Base-by-base conservation (phyloP, 371 early-diverging fungal genomes). In the Mucor circinelloides region DNA sequence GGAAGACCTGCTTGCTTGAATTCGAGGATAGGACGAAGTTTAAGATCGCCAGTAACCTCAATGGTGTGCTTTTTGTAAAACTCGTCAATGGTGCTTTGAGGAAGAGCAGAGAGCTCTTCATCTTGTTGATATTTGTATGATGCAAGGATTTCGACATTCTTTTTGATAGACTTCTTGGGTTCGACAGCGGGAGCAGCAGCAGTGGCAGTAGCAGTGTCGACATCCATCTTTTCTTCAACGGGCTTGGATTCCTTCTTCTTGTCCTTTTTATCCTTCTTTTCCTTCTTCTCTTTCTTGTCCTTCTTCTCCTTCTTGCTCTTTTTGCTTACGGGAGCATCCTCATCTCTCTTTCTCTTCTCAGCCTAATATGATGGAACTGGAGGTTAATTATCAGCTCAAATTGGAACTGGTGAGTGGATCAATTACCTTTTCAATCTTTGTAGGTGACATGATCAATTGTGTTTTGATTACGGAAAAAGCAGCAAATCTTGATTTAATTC, bases 1-100 rank as follows among this genome's bases (percentile, higher is more conserved):
- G 91, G 89, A 68, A 96, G 89, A 28, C 87, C 83, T 21, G 94
- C 88, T 60, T 94, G 87, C 32, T 70, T 67, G 66, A 97, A 96
- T 62, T 91, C 85, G 57, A 93, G 76, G 63, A 90, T 91, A 36
- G 96, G 97, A 57, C 89, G 80, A 60, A 87, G 84, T 10, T 86
- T 79, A 40, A 87, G 83, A 68, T 89, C 89, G 40, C 91, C 88
- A 6, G 82, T 82, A 3, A 90, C 82, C 27, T 87, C 83, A 52
- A 95, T 90, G 34, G 78, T 76, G 70, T 94, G 83, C 71, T 90
- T 79, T 68, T 90, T 87, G 76, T 87, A 78, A 64, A 86, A 93
- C 31, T 78, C 87, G 31, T 82, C 77, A 58, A 84, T 77, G 9
- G 70, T 74, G 46, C 64, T 71, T 68, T 84, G 74, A 17, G 84